These are phyloP conservation scores for Gnaphalium uliginosum DNA, from an alignment of 129 eudicot species.

Conservation along the genomic window DNA sequence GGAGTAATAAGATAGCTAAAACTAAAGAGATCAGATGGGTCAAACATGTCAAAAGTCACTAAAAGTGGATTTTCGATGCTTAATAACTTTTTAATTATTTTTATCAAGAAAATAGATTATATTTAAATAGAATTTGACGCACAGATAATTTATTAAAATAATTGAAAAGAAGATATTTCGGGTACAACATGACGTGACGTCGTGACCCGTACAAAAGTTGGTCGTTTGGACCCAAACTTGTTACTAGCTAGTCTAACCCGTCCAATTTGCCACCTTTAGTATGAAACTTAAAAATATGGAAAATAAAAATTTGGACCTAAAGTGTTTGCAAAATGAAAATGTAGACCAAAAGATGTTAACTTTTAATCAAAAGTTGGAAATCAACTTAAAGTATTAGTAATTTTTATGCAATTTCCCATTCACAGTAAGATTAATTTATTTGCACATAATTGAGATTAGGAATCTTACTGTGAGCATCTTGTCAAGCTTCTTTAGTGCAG, in stretches of 20 bases:
- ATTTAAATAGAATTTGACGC: too few relatives aligned
- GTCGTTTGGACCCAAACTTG: neutral
- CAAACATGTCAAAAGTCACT: too few relatives aligned
- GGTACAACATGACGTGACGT: too few relatives aligned
- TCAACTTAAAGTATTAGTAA: neutral
- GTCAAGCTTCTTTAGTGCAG: conserved; percentile 80
- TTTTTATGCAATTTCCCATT: neutral
- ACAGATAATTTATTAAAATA: too few relatives aligned
- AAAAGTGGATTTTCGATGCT: too few relatives aligned
- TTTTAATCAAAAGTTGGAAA: neutral
- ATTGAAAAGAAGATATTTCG: too few relatives aligned
- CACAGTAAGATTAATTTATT: neutral
- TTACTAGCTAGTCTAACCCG: neutral
- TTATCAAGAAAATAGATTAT: too few relatives aligned
- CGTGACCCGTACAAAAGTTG: too few relatives aligned
- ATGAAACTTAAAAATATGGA: too few relatives aligned
- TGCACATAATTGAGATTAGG: neutral
- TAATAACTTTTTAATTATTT: too few relatives aligned
- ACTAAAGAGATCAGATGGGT: too few relatives aligned
- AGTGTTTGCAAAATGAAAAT: neutral
- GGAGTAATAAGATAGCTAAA: too few relatives aligned
- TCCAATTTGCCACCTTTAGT: neutral
- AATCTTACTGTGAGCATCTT: conserved; percentile 78
- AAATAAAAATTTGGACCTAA: neutral
- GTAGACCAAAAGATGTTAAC: neutral